Percentiles rank a stretch among this genome's conserved stretches.
These are phyloP conservation scores for Penicillium ochrochloron DNA, from an alignment of 495 filamentous ascomycete species.

Conservation along the genomic window DNA sequence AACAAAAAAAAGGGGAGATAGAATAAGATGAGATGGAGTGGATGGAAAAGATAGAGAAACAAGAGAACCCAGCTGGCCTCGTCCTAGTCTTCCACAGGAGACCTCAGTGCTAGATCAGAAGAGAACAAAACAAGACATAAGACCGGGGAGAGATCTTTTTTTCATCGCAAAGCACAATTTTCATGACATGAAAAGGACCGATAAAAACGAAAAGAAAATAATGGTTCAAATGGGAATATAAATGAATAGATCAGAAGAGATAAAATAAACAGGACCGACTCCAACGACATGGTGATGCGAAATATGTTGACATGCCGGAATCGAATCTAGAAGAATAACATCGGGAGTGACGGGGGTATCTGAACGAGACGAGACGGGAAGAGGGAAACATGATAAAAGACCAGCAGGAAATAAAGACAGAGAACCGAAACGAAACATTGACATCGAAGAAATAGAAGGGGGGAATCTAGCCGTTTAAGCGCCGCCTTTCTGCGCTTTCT, in stretches of 20 bases:
- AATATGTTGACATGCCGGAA: slow-evolving; percentile 33
- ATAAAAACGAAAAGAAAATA: slow-evolving; percentile 17
- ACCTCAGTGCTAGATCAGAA: neutral
- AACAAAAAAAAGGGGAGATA: neutral
- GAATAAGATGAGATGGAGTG: neutral
- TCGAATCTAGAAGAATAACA: slow-evolving; percentile 44
- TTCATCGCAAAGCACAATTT: slow-evolving; percentile 32
- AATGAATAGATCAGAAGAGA: slow-evolving; percentile 17
- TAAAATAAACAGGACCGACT: slow-evolving; percentile 26
- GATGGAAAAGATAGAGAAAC: slow-evolving; percentile 8
- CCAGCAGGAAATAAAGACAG: neutral
- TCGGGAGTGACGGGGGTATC: slow-evolving; percentile 48
- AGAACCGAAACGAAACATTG: slow-evolving; percentile 22
- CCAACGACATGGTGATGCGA: slow-evolving; percentile 24
- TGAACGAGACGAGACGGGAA: slow-evolving; percentile 44
- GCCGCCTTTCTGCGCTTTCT: slow-evolving; percentile 71
- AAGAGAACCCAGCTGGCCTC: neutral
- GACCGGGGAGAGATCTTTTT: slow-evolving; percentile 27
- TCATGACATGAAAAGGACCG: slow-evolving; percentile 3
- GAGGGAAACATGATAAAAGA: slow-evolving; percentile 32
- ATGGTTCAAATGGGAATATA: slow-evolving; percentile 7
- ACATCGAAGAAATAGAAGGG: neutral
- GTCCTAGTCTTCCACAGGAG: neutral
- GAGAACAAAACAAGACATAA: slow-evolving; percentile 18
- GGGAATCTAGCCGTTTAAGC: slow-evolving; percentile 32